Evolutionary conservation across 352 stramenopile species (phyloP).

Genomic region (Pythium graminicola): DNA sequence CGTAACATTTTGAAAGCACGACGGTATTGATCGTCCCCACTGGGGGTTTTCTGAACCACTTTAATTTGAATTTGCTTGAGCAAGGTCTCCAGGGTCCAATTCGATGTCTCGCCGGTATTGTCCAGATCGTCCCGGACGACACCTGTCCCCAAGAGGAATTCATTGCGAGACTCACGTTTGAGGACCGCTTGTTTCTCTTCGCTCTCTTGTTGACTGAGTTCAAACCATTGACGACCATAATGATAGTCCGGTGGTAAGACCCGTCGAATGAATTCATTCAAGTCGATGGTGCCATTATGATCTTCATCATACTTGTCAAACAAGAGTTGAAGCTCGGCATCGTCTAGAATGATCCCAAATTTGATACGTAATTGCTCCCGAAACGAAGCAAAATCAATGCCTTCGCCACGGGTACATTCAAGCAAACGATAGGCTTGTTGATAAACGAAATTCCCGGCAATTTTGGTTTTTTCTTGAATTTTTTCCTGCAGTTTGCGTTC

Average conservation of each 20-base stretch:
- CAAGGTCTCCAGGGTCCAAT: slow-evolving; percentile 61
- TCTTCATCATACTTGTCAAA: slow-evolving; percentile 86
- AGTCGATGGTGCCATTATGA: slow-evolving; percentile 68
- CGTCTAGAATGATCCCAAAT: slow-evolving; percentile 73
- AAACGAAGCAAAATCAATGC: slow-evolving; percentile 75
- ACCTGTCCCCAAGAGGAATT: slow-evolving; percentile 48
- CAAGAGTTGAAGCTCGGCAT: slow-evolving; percentile 59
- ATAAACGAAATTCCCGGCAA: slow-evolving; percentile 80
- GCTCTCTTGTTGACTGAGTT: slow-evolving; percentile 60
- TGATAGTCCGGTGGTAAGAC: slow-evolving; percentile 74
- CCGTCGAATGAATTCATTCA: slow-evolving; percentile 78
- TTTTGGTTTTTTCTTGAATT: slow-evolving; percentile 81
- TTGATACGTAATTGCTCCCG: slow-evolving; percentile 67
- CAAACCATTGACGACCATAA: slow-evolving; percentile 67
- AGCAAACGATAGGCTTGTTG: slow-evolving; percentile 80
- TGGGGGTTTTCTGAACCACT: slow-evolving; percentile 69
- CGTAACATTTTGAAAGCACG: slow-evolving; percentile 79
- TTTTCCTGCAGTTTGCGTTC: slow-evolving; percentile 80
- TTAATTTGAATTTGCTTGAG: slow-evolving; percentile 74
- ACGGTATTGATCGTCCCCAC: slow-evolving; percentile 70
- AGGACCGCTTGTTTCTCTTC: slow-evolving; percentile 48
- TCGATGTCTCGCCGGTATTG: slow-evolving; percentile 40
- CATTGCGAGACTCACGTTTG: slow-evolving; percentile 52
- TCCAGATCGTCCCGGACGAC: slow-evolving; percentile 26
- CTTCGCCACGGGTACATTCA: slow-evolving; percentile 59